Conservation (phyloP, 306 rosid species). For the Prunus fruticosa region DNA sequence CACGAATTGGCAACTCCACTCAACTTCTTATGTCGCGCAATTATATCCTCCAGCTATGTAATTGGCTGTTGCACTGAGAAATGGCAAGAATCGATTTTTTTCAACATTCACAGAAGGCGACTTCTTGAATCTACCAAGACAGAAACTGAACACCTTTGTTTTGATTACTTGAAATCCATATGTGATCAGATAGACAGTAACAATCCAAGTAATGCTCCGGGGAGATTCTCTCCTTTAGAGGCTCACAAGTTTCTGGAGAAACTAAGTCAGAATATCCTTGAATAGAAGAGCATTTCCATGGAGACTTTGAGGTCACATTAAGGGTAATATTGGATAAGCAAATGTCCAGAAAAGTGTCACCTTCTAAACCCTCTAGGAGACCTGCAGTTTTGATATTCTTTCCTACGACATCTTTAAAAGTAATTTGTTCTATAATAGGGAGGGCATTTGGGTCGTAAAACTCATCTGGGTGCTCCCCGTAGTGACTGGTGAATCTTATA, state of each 20-base stretch:
- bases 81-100: slow-evolving; percentile 45
- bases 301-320: slow-evolving; percentile 44
- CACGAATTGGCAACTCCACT: slow-evolving; percentile 45
- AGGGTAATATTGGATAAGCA: slow-evolving; percentile 61
- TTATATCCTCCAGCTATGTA: slow-evolving; percentile 18
- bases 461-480: slow-evolving; percentile 74
- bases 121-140: slow-evolving; percentile 53
- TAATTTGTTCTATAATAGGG: slow-evolving; percentile 55
- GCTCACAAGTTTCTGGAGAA: slow-evolving; percentile 52
- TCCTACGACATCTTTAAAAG: slow-evolving; percentile 55
- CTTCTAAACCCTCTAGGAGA: slow-evolving; percentile 65
- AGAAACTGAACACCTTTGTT: slow-evolving; percentile 43
- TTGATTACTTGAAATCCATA: slow-evolving; percentile 31
- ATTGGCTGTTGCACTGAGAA: slow-evolving; percentile 33
- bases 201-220: slow-evolving; percentile 66
- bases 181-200: slow-evolving; percentile 48
- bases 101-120: slow-evolving; percentile 33
- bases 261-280: slow-evolving; percentile 64
- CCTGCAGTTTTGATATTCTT: slow-evolving; percentile 54
- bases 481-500: slow-evolving; percentile 59
- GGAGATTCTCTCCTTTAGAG: slow-evolving; percentile 48
- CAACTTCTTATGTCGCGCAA: slow-evolving; percentile 38
- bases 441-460: slow-evolving; percentile 51
- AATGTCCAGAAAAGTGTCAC: slow-evolving; percentile 50
- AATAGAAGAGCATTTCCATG: slow-evolving; percentile 73